Evolutionary conservation across 2,329 filamentous ascomycete genomes (phyloP).

Genomic region (Colletotrichum zoysiae): DNA sequence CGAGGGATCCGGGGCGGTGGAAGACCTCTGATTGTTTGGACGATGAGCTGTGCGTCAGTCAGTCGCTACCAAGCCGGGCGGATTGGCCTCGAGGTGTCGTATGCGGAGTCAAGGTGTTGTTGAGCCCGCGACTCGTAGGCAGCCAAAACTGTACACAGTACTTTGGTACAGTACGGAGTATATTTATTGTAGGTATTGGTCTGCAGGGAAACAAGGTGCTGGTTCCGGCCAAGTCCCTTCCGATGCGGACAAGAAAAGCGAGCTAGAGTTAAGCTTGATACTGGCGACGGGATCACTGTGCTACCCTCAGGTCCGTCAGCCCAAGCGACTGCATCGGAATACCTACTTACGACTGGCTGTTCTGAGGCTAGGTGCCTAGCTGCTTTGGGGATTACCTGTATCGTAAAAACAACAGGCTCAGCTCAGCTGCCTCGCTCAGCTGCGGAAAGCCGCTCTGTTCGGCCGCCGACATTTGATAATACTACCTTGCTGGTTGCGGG

Average conservation of each 20-base stretch:
- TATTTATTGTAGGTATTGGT: too few species aligned
- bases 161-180: background rate
- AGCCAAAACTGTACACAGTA: background rate
- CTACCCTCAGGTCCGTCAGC: background rate
- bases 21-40: background rate
- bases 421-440: background rate
- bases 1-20: background rate
- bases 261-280: conserved; percentile 17
- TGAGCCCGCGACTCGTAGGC: background rate
- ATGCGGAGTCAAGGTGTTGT: background rate
- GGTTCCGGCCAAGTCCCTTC: conserved; percentile 1
- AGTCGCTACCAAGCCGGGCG: background rate
- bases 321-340: too few species aligned
- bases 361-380: background rate
- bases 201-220: background rate
- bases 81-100: background rate
- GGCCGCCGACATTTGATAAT: conserved; percentile 18
- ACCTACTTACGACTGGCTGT: too few species aligned
- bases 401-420: background rate
- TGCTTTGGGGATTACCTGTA: background rate
- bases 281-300: background rate
- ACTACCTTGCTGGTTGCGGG: background rate
- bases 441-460: conserved; percentile 28
- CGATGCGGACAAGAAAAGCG: conserved; percentile 1
- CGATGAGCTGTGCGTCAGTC: background rate